Percentiles rank a stretch among this genome's conserved stretches.
Evolutionary conservation across 1,284 basidiomycete species (phyloP).

Genomic region (Pascua sp.): DNA sequence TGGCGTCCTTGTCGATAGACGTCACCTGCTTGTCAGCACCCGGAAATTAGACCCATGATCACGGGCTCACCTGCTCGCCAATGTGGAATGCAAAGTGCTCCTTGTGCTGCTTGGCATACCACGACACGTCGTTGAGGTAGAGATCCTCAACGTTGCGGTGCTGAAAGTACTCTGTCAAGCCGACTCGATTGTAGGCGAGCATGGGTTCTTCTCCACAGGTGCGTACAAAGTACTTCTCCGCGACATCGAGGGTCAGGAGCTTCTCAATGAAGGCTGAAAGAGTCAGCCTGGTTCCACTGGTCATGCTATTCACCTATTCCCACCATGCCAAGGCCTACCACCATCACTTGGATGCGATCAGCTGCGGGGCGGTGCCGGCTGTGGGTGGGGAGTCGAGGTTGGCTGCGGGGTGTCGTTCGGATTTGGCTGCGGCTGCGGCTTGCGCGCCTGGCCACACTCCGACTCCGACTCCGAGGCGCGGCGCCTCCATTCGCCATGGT

Average conservation of each 20-base stretch:
- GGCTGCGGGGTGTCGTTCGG: too few species aligned
- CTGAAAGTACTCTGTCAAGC: constrained; percentile 63
- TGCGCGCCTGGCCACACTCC: too few species aligned
- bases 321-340: constrained; percentile 67
- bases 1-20: constrained; percentile 52
- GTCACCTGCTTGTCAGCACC: too few species aligned
- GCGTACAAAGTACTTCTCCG: constrained; percentile 56
- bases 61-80: constrained; percentile 55
- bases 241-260: constrained; percentile 58
- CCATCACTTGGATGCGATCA: constrained; percentile 47
- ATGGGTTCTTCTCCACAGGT: constrained; percentile 61
- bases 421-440: too few species aligned
- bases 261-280: constrained; percentile 60
- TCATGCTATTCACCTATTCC: constrained; percentile 52
- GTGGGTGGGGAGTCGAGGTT: too few species aligned
- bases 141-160: constrained; percentile 63
- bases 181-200: constrained; percentile 52
- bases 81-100: constrained; percentile 57
- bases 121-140: constrained; percentile 57
- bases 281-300: too few species aligned
- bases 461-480: too few species aligned
- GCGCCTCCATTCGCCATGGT: too few species aligned
- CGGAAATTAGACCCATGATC: too few species aligned
- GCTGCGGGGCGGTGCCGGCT: too few species aligned
- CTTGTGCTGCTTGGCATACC: constrained; percentile 60